Percentiles rank a stretch among this genome's conserved stretches.
These are phyloP conservation scores for Podospora fimiseda DNA, from an alignment of 495 filamentous ascomycete genomes.

Conservation along the genomic window DNA sequence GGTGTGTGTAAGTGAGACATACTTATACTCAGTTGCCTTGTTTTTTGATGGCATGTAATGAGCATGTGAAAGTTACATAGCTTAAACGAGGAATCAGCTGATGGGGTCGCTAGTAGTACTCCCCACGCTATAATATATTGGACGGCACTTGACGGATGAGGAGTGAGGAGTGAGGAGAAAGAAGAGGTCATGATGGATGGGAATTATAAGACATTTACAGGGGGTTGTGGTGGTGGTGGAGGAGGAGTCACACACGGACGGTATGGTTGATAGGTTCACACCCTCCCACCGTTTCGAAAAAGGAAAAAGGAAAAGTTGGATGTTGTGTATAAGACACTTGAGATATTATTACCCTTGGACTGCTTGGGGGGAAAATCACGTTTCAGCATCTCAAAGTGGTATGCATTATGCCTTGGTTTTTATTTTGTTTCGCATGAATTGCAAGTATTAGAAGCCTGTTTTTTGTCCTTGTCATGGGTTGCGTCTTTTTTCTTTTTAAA, in stretches of 20 bases:
- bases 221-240: too few relatives aligned
- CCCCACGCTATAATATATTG: background rate
- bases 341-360: too few relatives aligned
- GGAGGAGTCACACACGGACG: too few relatives aligned
- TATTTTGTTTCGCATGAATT: background rate
- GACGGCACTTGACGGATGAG: background rate
- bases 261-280: slow-evolving; percentile 7
- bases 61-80: too few relatives aligned
- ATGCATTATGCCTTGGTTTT: background rate
- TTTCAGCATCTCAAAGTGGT: background rate
- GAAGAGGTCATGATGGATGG: background rate
- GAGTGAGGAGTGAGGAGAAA: background rate
- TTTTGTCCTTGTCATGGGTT: too few relatives aligned
- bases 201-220: background rate
- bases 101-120: too few relatives aligned
- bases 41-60: too few relatives aligned
- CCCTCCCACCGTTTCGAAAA: background rate
- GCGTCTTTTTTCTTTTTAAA: background rate
- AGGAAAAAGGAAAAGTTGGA: background rate
- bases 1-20: too few relatives aligned
- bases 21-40: too few relatives aligned
- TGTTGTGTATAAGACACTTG: background rate
- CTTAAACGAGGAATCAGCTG: too few relatives aligned
- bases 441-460: too few relatives aligned
- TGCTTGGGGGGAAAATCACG: too few relatives aligned